These are phyloP conservation scores for Pseudogymnoascus sp. DNA, from an alignment of 2,329 filamentous ascomycete genomes.

Conservation along the genomic window DNA sequence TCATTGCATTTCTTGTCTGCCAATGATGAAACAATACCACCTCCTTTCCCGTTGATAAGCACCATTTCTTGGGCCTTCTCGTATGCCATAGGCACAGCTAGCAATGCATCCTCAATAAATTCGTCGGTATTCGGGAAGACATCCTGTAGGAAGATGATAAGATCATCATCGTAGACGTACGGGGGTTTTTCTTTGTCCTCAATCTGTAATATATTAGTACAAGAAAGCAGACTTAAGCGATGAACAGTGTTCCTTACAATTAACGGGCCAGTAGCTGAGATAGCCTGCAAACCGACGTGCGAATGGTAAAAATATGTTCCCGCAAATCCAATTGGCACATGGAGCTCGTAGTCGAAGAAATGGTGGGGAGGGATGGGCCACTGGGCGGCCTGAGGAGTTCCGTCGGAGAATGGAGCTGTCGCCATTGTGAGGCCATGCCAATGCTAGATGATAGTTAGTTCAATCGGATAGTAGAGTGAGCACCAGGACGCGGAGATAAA, in stretches of 20 bases:
- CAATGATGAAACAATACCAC: constrained; percentile 22
- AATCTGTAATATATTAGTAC: background rate
- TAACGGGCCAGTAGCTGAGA: constrained; percentile 39
- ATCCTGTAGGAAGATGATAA: constrained; percentile 47
- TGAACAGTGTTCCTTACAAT: constrained; percentile 30
- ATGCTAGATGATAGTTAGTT: constrained; percentile 31
- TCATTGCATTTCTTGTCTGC: constrained; percentile 9
- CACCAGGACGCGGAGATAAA: background rate
- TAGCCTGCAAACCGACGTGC: constrained; percentile 45
- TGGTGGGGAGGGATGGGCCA: constrained; percentile 45
- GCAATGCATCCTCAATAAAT: constrained; percentile 42
- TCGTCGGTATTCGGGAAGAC: constrained; percentile 48
- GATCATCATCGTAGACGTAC: constrained; percentile 55
- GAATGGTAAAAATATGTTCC: constrained; percentile 52
- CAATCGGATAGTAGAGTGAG: background rate
- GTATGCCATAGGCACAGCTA: constrained; percentile 44
- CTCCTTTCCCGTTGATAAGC: constrained; percentile 47
- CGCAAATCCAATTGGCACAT: constrained; percentile 34
- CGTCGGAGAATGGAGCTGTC: constrained; percentile 44
- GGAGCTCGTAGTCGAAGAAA: constrained; percentile 50
- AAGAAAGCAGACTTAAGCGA: background rate
- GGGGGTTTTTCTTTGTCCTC: constrained; percentile 32
- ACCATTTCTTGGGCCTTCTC: constrained; percentile 50
- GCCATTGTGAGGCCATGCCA: constrained; percentile 47
- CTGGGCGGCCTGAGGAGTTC: constrained; percentile 40